A percentile compares a stretch with the other conserved stretches of the same genome.
Evolutionary conservation across 2,329 filamentous ascomycete species (phyloP).

Genomic region (Fusarium sublunatum): DNA sequence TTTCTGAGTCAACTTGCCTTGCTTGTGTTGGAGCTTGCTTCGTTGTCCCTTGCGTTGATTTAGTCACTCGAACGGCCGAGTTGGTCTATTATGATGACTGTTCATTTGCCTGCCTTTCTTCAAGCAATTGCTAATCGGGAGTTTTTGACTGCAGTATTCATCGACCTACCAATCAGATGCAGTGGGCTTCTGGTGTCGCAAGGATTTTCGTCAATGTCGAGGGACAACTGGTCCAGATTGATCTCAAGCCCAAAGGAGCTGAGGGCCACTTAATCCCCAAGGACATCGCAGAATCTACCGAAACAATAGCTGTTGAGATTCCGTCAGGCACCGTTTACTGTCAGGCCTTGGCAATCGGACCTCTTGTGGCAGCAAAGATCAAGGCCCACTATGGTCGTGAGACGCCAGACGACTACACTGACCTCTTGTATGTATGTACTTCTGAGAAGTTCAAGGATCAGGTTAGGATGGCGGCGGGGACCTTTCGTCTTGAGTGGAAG

Average conservation of each 20-base stretch:
- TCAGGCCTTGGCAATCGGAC: neutral
- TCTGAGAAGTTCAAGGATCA: neutral
- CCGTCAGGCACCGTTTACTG: neutral
- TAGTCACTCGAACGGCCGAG: neutral
- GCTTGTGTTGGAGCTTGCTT: too few species aligned
- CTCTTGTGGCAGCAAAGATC: conserved; percentile 6
- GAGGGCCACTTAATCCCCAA: conserved; percentile 7
- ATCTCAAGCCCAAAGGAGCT: conserved; percentile 3
- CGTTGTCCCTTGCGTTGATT: too few species aligned
- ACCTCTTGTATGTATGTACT: conserved; percentile 1
- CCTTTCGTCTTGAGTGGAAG: conserved; percentile 5
- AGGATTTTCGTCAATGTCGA: conserved; percentile 2
- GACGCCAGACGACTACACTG: neutral
- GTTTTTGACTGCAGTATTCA: neutral
- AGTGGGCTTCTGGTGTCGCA: conserved; percentile 5
- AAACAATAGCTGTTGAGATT: neutral
- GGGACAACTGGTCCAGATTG: neutral
- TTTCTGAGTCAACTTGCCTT: neutral
- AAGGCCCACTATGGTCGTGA: conserved; percentile 3
- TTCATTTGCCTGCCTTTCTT: neutral
- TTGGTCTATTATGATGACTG: neutral
- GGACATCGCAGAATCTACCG: neutral
- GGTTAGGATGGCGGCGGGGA: neutral
- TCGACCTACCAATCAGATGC: conserved; percentile 5
- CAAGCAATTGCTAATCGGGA: neutral